These are phyloP conservation scores for Crotalaria pallida DNA, from an alignment of 306 rosid species.

Conservation along the genomic window DNA sequence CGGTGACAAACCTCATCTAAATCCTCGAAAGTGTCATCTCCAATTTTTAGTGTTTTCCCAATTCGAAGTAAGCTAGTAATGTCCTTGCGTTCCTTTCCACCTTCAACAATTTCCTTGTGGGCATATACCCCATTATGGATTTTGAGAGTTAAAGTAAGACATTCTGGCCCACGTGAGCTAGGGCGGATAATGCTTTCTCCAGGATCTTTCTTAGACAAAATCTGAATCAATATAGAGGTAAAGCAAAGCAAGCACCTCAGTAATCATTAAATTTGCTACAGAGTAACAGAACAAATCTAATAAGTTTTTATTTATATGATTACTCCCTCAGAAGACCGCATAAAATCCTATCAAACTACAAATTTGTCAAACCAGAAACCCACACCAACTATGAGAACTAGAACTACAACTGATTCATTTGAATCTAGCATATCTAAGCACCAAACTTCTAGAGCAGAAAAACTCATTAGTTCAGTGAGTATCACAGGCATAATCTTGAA, in stretches of 20 bases:
- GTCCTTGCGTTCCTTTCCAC: slow-evolving; percentile 97
- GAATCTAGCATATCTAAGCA: background rate
- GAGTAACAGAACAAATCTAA: background rate
- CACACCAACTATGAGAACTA: slow-evolving; percentile 3
- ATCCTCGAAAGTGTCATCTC: slow-evolving; percentile 98
- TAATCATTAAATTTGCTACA: background rate
- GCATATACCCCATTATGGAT: slow-evolving; percentile 94
- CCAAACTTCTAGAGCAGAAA: background rate
- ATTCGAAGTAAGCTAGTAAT: slow-evolving; percentile 91
- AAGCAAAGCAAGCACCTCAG: background rate
- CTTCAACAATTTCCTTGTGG: slow-evolving; percentile 93
- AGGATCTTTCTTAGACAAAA: slow-evolving; percentile 89
- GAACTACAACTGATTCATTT: background rate
- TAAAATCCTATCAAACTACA: background rate
- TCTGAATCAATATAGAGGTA: slow-evolving; percentile 38
- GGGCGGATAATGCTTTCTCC: slow-evolving; percentile 97
- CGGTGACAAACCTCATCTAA: slow-evolving; percentile 74
- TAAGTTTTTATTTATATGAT: background rate
- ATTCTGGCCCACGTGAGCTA: slow-evolving; percentile 91
- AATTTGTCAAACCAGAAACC: background rate
- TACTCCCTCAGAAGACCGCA: slow-evolving; percentile 6
- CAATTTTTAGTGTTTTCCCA: slow-evolving; percentile 94
- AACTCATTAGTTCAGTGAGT: background rate
- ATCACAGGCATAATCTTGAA: slow-evolving; percentile 1
- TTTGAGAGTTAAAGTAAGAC: slow-evolving; percentile 84